Base-by-base conservation (phyloP, 495 filamentous ascomycete genomes). In the Astrocystis sublimbata region DNA sequence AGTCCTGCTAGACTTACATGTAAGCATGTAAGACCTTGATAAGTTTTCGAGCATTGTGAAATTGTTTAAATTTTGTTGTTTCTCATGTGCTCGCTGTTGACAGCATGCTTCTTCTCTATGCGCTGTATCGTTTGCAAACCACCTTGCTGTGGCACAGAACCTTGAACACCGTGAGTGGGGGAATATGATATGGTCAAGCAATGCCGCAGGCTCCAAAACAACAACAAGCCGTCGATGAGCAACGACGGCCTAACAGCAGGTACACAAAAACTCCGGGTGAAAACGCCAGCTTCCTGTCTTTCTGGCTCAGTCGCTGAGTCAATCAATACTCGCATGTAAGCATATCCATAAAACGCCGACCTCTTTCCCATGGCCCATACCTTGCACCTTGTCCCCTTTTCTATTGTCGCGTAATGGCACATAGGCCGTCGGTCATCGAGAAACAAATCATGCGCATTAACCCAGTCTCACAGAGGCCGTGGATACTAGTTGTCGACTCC, bases 261-360 rank as follows among this genome's bases (percentile, higher is more conserved):
- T 56, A 62, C 51, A n/a, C 65, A 68, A 67, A n/a, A 68, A 72
- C 70, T 68, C 70, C 70, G 51, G 24, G 61, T 70, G 70, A 66
- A 72, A 72, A 72, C 70, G 65, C 67, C 63, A 66, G 57, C 51
- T 58, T 66, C 65, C 58, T 58, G 41, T 62, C 54, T 66, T 31
- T 58, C 41, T 49, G 60, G 41, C 50, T 15, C 51, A 62, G 31
- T 42, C 60, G 19, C 49, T 17, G 40, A 60, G 47, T 19, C 60
- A 53, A 51, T 36, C 19, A 51, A 49, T 46, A 41, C 30, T 28
- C 36, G 13, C 35, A 53, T 45, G 31, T 38, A 56, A 40, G 40
- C 15, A 56, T 62, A 62, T 62, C 60, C 60, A 55, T 62, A 62
- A 62, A 61, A 62, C 60, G 60, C 60, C 60, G 41, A 47, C 51